Evolutionary conservation across 768 basidiomycete genomes (phyloP), one percentile per base, ranked within the genome.

Genomic region (Daedaleopsis nitida): DNA sequence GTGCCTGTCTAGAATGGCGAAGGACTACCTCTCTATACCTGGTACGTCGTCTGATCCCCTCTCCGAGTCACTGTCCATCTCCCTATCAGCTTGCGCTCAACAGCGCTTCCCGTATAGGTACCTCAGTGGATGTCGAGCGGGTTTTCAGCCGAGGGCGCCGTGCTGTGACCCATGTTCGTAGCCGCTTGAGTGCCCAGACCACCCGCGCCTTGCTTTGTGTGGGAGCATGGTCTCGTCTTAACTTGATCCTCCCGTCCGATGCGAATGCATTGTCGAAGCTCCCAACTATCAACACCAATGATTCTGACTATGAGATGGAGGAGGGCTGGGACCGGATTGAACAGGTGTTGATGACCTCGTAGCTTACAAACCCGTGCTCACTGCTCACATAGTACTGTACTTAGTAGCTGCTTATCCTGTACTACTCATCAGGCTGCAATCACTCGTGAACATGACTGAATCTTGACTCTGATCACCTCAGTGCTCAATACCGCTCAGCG

Each of bases 161-260:
- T 3, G 24, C 76, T 2, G 60, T 77, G 1, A 63, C 68, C 8
- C 71, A 77, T 49, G 45, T 70, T 9, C 63, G 64, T 0, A 73
- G 66, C 56, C 47, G 67, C 0, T 60, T 77, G 13, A 67, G 64
- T 16, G 67, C 65, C 0, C 68, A 76, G 63, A 65, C 70, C 1
- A 74, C 66, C 0, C 60, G 66, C 14, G 72, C 72, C 3, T 59
- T 76, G 8, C 45, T 76, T 39, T 77, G 76, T 52, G 56, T 76
- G 1, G 65, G 73, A 10, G 54, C 38, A 10, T 78, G 76, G 75
- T 71, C 69, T 38, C 7, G 17, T 19, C 12, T 66, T 10, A 68
- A 67, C 3, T 59, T 70, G 9, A 53, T 76, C 16, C 60, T 64
- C 51, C 60, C 66, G 44, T 37, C 57, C 17, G 72, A 75, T 63